Evolutionary conservation across 2,329 filamentous ascomycete genomes (phyloP), one percentile per base, ranked within the genome.

Genomic region (Calonectria pauciramosa): DNA sequence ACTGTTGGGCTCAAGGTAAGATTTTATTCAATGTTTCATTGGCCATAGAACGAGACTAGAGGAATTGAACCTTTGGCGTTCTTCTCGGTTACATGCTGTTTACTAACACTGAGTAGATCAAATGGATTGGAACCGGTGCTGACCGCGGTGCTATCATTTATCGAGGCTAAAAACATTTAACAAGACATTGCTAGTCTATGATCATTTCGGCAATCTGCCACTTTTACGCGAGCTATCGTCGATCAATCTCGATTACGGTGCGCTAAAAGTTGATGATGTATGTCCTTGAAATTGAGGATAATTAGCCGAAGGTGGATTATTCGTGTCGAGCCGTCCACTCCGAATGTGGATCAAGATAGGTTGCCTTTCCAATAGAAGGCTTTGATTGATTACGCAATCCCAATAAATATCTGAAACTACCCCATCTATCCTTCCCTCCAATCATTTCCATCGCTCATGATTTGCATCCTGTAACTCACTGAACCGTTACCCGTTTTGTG

Each of bases 41-140:
- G n/a, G 11, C 10, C 23, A 4, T 13, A 23, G 16, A 44, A 13
- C 6, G 18, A 34, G 36, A 4, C 30, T 8, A 20, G 9, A 0
- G 18, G 20, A 59, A 20, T 49, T 18, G 3, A 20, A 20, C 14
- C 11, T 28, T 14, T 28, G 23, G 4, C 10, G 8, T 4, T 5
- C 9, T 9, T 16, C 20, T 18, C 20, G 30, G 16, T 13, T 23
- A 30, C 0, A 26, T 30, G 18, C 32, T 30, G 49, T 47, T 38
- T 72, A 26, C 44, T 73, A 60, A 76, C 72, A 70, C 4, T 36
- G 9, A 47, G 44, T 30, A 77, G 74, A 36, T 78, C 47, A 78
- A 75, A 59, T 78, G 72, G 70, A 78, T 78, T 71, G 72, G 75
- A 41, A 78, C 76, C 26, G 76, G 76, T 28, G 70, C 75, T 23